Evolutionary conservation across 495 filamentous ascomycete genomes (phyloP).

Genomic region (Penicillium lagena): DNA sequence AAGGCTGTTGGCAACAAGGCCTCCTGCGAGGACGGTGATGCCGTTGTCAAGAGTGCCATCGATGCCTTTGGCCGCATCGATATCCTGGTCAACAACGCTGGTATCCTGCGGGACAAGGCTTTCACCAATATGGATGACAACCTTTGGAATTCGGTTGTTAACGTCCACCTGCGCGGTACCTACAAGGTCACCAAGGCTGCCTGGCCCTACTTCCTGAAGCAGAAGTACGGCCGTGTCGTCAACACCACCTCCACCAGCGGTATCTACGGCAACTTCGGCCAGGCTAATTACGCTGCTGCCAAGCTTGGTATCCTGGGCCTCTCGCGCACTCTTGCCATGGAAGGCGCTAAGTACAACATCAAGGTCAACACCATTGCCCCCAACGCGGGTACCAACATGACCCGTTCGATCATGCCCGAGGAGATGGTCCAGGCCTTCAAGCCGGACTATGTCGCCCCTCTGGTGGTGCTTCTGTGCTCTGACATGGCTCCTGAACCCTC

Average conservation of each 20-base stretch:
- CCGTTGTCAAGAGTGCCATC: constrained; percentile 86
- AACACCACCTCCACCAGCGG: constrained; percentile 96
- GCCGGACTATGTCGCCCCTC: constrained; percentile 94
- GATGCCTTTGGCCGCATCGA: constrained; percentile 93
- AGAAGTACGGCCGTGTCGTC: constrained; percentile 95
- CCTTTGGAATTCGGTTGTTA: constrained; percentile 87
- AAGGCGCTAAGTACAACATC: constrained; percentile 97
- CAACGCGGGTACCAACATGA: constrained; percentile 96
- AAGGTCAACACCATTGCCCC: constrained; percentile 97
- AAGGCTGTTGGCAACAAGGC: constrained; percentile 92
- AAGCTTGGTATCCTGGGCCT: constrained; percentile 95
- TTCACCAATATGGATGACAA: constrained; percentile 97
- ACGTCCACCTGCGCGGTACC: constrained; percentile 89
- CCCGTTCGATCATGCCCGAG: constrained; percentile 88
- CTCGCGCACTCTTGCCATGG: constrained; percentile 84
- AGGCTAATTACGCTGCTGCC: constrained; percentile 95
- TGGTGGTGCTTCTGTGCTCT: constrained; percentile 82
- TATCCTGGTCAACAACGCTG: constrained; percentile 94
- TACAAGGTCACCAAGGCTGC: constrained; percentile 97
- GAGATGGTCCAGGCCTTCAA: constrained; percentile 99
- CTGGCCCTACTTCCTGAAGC: constrained; percentile 96
- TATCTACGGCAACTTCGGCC: constrained; percentile 98
- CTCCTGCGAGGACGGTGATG: constrained; percentile 88
- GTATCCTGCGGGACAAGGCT: constrained; percentile 95
- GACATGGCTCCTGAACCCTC: constrained; percentile 79